Conservation (phyloP, 2,329 filamentous ascomycete genomes). For the Metarhizium sp. region DNA sequence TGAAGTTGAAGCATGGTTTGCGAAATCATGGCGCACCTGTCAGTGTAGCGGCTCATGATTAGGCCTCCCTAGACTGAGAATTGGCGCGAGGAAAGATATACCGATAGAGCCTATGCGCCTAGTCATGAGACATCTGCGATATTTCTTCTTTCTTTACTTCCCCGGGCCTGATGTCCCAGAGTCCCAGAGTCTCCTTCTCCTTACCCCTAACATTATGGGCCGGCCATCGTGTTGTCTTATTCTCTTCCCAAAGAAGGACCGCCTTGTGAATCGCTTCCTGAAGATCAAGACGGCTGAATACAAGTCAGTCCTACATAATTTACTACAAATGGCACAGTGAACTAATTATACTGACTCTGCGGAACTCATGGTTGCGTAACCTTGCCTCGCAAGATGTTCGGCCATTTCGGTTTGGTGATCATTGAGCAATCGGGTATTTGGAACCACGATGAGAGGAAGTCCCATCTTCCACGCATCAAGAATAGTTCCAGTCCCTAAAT, state of each 20-base stretch:
- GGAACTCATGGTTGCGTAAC: conserved; percentile 66
- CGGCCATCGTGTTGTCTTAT: conserved; percentile 23
- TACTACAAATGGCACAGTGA: neutral
- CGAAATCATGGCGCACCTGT: neutral
- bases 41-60: neutral
- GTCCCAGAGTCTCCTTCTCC: conserved; percentile 12
- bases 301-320: neutral
- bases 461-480: conserved; percentile 69
- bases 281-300: conserved; percentile 20
- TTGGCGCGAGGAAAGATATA: conserved; percentile 3
- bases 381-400: conserved; percentile 59
- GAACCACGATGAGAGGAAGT: conserved; percentile 77
- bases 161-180: conserved; percentile 25
- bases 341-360: conserved; percentile 41
- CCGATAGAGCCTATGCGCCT: conserved; percentile 15
- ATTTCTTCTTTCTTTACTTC: conserved; percentile 27
- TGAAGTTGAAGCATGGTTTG: neutral
- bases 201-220: conserved; percentile 15
- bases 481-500: conserved; percentile 76
- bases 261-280: conserved; percentile 27
- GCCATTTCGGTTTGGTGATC: conserved; percentile 91
- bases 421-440: conserved; percentile 72
- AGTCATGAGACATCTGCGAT: conserved; percentile 29
- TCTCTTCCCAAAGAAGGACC: conserved; percentile 25
- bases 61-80: neutral